phyloP scores from a whole-genome alignment of 1,139 yeast species.

The Geotrichum europaeum region DNA sequence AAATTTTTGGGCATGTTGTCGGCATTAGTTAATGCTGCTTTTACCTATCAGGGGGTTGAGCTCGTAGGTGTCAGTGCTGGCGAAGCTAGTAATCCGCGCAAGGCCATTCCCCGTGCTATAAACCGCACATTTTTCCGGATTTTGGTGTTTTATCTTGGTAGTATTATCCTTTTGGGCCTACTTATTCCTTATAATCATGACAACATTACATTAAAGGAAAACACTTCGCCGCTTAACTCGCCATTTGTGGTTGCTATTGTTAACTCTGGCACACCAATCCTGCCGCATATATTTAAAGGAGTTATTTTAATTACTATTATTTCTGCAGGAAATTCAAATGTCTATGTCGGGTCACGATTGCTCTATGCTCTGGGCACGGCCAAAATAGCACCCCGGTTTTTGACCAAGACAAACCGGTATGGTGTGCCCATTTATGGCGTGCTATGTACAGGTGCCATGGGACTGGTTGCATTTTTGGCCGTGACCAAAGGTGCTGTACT shows the following conservation, averaged over 20 bases:
- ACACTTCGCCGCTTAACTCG: slow-evolving; percentile 58
- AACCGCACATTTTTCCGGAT: slow-evolving; percentile 73
- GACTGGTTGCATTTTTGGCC: slow-evolving; percentile 65
- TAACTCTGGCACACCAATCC: slow-evolving; percentile 55
- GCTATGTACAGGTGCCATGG: slow-evolving; percentile 48
- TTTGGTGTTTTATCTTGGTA: slow-evolving; percentile 57
- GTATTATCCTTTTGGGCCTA: slow-evolving; percentile 58
- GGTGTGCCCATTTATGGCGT: slow-evolving; percentile 68
- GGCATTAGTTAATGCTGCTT: slow-evolving; percentile 60
- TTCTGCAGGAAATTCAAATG: slow-evolving; percentile 75
- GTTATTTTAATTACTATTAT: slow-evolving; percentile 62
- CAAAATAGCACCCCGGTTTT: slow-evolving; percentile 61
- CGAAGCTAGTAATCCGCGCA: slow-evolving; percentile 70
- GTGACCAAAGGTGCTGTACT: slow-evolving; percentile 60
- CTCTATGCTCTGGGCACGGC: slow-evolving; percentile 59
- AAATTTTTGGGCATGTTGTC: slow-evolving; percentile 49
- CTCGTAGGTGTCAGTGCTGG: slow-evolving; percentile 68
- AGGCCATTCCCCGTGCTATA: slow-evolving; percentile 70
- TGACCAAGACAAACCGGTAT: slow-evolving; percentile 62
- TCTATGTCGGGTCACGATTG: slow-evolving; percentile 71
- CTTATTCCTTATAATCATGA: slow-evolving; percentile 60
- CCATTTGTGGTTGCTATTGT: slow-evolving; percentile 63
- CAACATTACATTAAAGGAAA: slow-evolving; percentile 38
- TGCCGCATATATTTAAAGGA: slow-evolving; percentile 63
- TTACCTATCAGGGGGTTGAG: slow-evolving; percentile 75